Evolutionary conservation across 192 early-diverging fungal species (phyloP), one percentile per base, ranked within the genome.

Genomic region (Lobulomyces angularis): DNA sequence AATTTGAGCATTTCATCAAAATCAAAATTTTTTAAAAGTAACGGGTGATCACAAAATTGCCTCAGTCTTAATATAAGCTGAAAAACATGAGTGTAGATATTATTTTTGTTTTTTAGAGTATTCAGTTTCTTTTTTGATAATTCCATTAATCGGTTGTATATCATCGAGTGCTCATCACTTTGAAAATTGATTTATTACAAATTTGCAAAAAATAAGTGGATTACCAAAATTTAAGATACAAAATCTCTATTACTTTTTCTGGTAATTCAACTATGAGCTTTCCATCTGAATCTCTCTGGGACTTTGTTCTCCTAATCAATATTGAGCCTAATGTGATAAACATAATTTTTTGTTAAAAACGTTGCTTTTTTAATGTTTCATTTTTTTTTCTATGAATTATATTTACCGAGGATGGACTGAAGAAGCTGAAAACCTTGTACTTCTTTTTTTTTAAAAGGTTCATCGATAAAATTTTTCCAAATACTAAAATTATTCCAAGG

Each of bases 291-390:
- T 65, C 56, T 2, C 63, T 62, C 55, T 77, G 80, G 17, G 61
- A 56, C 50, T 94, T 94, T 36, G 86, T 89, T 9, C 90, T 69
- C 0, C 90, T 73, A 19, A 93, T 48, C 7, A 81, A 58, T 5
- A 84, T 27, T 0, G 77, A 76, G 37, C 77, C 73, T 43, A 86
- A 34, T 0, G 84, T 65, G 0, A 67, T 68, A 22, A 82, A 75
- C 8, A 87, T 56, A 0, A 58, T 50, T 2, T 42, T 21, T 3
- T 61, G 24, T n/a, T n/a, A n/a, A n/a, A n/a, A n/a, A n/a, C n/a
- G n/a, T n/a, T n/a, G n/a, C n/a, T n/a, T n/a, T n/a, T n/a, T n/a
- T n/a, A n/a, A n/a, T n/a, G n/a, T n/a, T n/a, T n/a, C n/a, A n/a
- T n/a, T n/a, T n/a, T n/a, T n/a, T n/a, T n/a, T n/a, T n/a, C n/a